Evolutionary conservation across 345 rosid species (phyloP).

Genomic region (Pseudoturritis turrita): DNA sequence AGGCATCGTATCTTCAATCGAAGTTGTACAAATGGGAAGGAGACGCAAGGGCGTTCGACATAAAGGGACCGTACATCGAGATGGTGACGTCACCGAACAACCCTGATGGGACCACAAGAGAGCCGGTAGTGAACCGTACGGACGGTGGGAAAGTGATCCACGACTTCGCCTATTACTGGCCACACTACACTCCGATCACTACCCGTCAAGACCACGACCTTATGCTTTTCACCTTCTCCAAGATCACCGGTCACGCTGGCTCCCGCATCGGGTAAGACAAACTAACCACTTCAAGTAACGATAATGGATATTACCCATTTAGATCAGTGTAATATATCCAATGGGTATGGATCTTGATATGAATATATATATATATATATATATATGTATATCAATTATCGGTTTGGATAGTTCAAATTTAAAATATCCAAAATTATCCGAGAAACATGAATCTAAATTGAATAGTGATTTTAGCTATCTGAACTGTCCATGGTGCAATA

Average conservation of each 20-base stretch:
- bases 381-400: background rate
- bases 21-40: conserved; percentile 78
- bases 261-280: conserved; percentile 75
- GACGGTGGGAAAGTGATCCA: conserved; percentile 49
- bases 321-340: too few species aligned
- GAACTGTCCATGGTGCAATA: background rate
- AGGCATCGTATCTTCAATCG: conserved; percentile 44
- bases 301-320: background rate
- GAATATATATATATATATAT: too few species aligned
- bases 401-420: background rate
- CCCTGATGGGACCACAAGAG: conserved; percentile 67
- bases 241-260: conserved; percentile 88
- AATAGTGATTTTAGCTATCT: background rate
- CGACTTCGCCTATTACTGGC: conserved; percentile 92
- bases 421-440: too few species aligned
- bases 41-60: conserved; percentile 50
- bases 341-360: too few species aligned
- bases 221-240: conserved; percentile 88
- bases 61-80: conserved; percentile 61
- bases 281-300: background rate
- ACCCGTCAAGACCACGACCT: conserved; percentile 53
- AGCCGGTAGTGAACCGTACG: conserved; percentile 52
- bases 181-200: conserved; percentile 70
- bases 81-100: conserved; percentile 73
- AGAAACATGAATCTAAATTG: too few species aligned